phyloP scores from a whole-genome alignment of 345 rosid species.

The Salix udensis region DNA sequence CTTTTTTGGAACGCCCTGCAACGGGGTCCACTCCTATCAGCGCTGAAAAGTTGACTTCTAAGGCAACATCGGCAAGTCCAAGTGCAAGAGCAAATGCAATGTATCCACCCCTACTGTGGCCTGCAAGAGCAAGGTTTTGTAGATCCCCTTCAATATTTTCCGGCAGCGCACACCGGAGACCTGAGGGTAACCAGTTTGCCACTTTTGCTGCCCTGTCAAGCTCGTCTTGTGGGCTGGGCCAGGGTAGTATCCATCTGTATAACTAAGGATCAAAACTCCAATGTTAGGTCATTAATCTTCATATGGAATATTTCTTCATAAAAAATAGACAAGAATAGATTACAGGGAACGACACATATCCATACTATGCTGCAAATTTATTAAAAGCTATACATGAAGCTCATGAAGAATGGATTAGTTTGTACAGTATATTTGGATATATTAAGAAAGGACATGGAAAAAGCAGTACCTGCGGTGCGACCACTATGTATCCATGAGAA shows the following conservation, averaged over 20 bases:
- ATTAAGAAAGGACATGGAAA: not conserved
- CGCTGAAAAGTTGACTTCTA: constrained; percentile 8
- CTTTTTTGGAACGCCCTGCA: constrained; percentile 8
- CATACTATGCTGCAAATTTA: not conserved
- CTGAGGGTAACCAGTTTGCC: constrained; percentile 27
- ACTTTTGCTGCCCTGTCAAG: constrained; percentile 26
- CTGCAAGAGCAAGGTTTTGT: constrained; percentile 19
- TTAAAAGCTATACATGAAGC: not conserved
- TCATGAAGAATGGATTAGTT: not conserved
- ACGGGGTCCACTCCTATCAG: constrained; percentile 37
- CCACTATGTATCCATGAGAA: constrained; percentile 46
- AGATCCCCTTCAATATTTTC: constrained; percentile 14
- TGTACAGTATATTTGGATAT: not conserved
- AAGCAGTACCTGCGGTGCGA: constrained; percentile 45
- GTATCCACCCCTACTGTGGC: constrained; percentile 48
- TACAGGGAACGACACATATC: too few relatives aligned
- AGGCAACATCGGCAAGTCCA: constrained; percentile 4
- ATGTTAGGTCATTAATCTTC: not conserved
- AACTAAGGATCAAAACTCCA: constrained; percentile 1
- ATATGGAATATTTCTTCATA: too few relatives aligned
- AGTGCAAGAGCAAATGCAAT: constrained; percentile 35
- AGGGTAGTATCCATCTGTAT: not conserved
- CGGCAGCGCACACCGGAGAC: constrained; percentile 17
- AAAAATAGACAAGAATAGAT: too few relatives aligned
- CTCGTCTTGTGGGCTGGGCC: constrained; percentile 22